phyloP scores from a whole-genome alignment of 441 rosid species.

The Adansonia madagascariensis region DNA sequence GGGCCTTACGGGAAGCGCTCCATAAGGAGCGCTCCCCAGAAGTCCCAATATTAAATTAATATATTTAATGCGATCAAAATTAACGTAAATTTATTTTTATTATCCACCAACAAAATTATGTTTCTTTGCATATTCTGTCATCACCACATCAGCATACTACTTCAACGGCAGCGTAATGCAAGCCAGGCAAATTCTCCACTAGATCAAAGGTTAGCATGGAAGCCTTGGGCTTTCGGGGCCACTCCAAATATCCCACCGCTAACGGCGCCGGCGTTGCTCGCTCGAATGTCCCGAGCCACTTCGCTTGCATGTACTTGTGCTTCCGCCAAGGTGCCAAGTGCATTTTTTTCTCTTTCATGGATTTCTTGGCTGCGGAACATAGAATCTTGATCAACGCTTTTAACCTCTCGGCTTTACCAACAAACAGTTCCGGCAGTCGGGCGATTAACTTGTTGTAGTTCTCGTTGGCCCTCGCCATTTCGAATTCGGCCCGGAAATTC shows the following conservation, averaged over 20 bases:
- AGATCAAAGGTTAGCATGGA: constrained; percentile 63
- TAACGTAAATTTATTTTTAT: too few relatives aligned
- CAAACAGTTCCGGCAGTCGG: constrained; percentile 62
- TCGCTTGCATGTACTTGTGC: constrained; percentile 83
- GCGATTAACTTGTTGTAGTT: constrained; percentile 57
- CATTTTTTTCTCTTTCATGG: constrained; percentile 84
- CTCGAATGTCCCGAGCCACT: constrained; percentile 68
- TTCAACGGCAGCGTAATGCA: constrained; percentile 43
- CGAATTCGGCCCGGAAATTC: constrained; percentile 74
- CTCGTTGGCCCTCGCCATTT: constrained; percentile 69
- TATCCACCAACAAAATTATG: background rate
- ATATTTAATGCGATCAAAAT: too few relatives aligned
- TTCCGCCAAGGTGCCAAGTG: constrained; percentile 93
- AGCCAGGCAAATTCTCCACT: constrained; percentile 34
- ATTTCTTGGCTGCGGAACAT: constrained; percentile 65
- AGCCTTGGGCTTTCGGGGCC: constrained; percentile 43
- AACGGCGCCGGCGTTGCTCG: constrained; percentile 31
- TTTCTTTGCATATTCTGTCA: background rate
- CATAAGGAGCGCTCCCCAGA: too few relatives aligned
- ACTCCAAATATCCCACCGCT: constrained; percentile 32
- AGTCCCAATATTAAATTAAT: too few relatives aligned
- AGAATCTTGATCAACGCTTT: constrained; percentile 61
- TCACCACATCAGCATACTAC: constrained; percentile 41
- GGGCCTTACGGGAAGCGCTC: too few relatives aligned
- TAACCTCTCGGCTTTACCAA: constrained; percentile 76